Evolutionary conservation across 2,329 filamentous ascomycete genomes (phyloP), one percentile per base, ranked within the genome.

Genomic region (Exophiala aquamarina): DNA sequence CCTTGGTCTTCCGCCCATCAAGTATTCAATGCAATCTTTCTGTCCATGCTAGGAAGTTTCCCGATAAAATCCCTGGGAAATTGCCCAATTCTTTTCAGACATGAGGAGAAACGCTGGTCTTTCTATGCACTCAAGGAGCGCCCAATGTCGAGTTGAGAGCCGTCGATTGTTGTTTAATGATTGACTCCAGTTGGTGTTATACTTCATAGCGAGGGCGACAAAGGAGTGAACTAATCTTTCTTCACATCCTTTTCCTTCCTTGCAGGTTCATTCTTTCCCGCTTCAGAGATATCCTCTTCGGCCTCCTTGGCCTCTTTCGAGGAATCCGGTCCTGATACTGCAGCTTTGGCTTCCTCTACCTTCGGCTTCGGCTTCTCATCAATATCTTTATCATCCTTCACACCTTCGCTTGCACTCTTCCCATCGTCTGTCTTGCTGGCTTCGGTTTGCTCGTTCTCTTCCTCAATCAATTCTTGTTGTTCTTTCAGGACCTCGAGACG

Each of bases 401-500:
- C 34, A 15, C 26, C 34, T 32, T 53, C 34, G 1, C 87, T 87
- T 7, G 85, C 85, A 11, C 84, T 78, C 41, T 87, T 78, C 10
- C 87, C 87, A 32, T 81, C 82, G 61, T 83, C 83, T n/a, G 26
- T 37, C 66, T 87, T 83, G 69, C 87, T 89, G 67, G 86, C 81
- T 65, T 90, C 81, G 62, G 88, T 87, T 73, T 98, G 92, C 74
- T 93, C 82, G 56, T 92, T 94, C 76, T 98, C 93, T 66, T 98
- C 93, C 55, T 95, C 86, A 49, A 98, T 98, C 54, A 98, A 82
- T 67, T 96, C 93, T 69, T 98, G 88, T 75, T 98, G 93, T 75
- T 98, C 93, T 79, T 90, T 94, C 65, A 98, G 80, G 13, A 98
- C 93, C 75, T 98, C 93, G 33, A 98, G 86, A 67, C 93, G 87